Base-by-base conservation (phyloP, 1,139 yeast genomes). In the Saccharomyces pastorianus region DNA sequence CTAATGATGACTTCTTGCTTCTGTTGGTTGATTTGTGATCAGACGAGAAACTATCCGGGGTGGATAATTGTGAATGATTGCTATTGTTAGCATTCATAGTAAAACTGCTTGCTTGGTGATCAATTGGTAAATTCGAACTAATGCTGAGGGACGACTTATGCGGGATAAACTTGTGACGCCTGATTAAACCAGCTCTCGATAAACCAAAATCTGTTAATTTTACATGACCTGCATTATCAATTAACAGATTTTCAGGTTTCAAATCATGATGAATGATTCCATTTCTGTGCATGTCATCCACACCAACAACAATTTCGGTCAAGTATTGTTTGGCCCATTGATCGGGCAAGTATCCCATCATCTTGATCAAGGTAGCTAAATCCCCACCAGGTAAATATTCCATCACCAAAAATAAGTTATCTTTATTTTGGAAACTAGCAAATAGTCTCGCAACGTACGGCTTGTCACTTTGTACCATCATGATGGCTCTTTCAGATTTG, bases 351-450 rank as follows among this genome's bases (percentile, higher is more conserved):
- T 85, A 84, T 0, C 95, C 96, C 68, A 91, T 75, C 69, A 83
- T 83, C 62, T 88, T 88, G 31, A 95, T 73, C 51, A 95, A 73
- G 0, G 96, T 86, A 0, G 97, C 95, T 66, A 95, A 82, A 69
- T 95, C 99, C 29, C 99, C 99, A 46, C 99, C 99, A 62, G 88
- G 89, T 50, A 93, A 74, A 67, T 90, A 95, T 68, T 95, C 99
- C 98, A 95, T 93, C 1, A 95, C 99, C 61, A 95, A 75, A 65
- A 88, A 95, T 29, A 95, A 74, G 66, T 86, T 90, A 60, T 90
- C 95, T 54, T 82, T 82, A 56, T 90, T 88, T 71, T 95, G 99
- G 67, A 95, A 95, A 42, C 96, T 86, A 53, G 86, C 87, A 67
- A 84, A 88, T 46, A 95, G 75, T 64, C 87, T 91, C 0, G 96